Evolutionary conservation across 2,329 filamentous ascomycete genomes (phyloP).

Genomic region (Blastomyces emzantsi): DNA sequence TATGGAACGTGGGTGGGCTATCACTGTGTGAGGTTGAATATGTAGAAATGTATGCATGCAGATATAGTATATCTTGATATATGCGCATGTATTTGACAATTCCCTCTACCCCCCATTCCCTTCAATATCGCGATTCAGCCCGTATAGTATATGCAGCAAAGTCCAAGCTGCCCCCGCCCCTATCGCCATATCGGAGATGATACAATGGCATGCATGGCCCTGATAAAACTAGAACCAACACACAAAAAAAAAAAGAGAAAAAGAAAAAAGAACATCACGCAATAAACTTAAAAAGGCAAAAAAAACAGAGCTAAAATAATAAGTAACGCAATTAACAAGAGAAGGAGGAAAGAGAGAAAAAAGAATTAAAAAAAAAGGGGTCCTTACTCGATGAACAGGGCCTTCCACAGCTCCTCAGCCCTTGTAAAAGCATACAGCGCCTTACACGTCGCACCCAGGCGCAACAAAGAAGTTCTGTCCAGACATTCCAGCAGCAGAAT

Average conservation of each 20-base stretch:
- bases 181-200: neutral
- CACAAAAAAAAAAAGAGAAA: neutral
- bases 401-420: constrained; percentile 82
- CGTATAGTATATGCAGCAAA: neutral
- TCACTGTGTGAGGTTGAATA: neutral
- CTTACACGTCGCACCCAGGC: constrained; percentile 68
- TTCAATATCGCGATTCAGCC: neutral
- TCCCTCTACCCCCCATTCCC: too few species aligned
- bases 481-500: constrained; percentile 66
- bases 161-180: neutral
- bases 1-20: neutral
- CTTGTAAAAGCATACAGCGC: constrained; percentile 78
- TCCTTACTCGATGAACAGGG: constrained; percentile 74
- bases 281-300: neutral
- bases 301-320: neutral
- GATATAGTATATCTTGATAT: neutral
- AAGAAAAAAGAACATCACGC: neutral
- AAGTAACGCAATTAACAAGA: neutral
- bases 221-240: neutral
- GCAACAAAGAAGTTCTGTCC: constrained; percentile 52
- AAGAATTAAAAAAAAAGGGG: constrained; percentile 7
- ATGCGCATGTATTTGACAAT: neutral
- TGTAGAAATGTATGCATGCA: neutral
- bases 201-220: neutral
- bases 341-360: neutral